Percentiles rank a stretch among this genome's conserved stretches.
phyloP scores from a whole-genome alignment of 805 yeast genomes.

The Wickerhamiella vanderwaltii region DNA sequence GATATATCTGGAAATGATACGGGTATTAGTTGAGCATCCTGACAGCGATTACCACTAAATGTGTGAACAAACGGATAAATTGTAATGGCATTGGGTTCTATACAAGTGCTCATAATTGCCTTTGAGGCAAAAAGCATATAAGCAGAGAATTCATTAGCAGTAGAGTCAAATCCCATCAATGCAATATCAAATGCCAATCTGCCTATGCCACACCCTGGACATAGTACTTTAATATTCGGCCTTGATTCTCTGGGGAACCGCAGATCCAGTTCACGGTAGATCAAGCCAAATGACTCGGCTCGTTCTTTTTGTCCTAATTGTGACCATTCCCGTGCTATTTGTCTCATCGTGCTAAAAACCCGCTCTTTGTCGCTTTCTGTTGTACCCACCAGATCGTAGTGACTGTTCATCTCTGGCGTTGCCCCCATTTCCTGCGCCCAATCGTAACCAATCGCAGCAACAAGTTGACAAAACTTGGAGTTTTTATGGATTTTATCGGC shows the following conservation, averaged over 20 bases:
- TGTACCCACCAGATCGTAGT: too few species aligned
- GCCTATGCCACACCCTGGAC: constrained; percentile 90
- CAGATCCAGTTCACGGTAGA: constrained; percentile 33
- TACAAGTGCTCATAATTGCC: constrained; percentile 22
- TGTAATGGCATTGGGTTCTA: constrained; percentile 11
- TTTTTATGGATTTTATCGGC: background rate
- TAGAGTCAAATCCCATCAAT: constrained; percentile 36
- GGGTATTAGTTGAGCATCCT: constrained; percentile 41
- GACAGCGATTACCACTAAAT: constrained; percentile 49
- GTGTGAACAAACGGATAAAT: constrained; percentile 42
- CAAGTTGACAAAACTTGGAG: background rate
- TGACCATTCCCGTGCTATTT: constrained; percentile 74
- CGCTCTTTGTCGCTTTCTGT: constrained; percentile 38
- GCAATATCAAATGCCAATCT: constrained; percentile 62
- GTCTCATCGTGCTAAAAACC: constrained; percentile 46
- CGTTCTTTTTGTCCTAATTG: constrained; percentile 41
- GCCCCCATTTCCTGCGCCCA: background rate
- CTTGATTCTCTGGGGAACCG: constrained; percentile 24
- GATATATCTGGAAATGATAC: constrained; percentile 30
- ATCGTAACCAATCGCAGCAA: background rate
- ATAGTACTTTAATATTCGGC: constrained; percentile 34
- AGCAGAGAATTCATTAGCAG: constrained; percentile 69
- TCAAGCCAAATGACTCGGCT: constrained; percentile 41
- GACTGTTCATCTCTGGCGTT: background rate
- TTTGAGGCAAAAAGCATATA: constrained; percentile 56